A percentile compares a stretch with the other conserved stretches of the same genome.
phyloP scores from a whole-genome alignment of 78 protist species.

The Cavenderia fasciculata region DNA sequence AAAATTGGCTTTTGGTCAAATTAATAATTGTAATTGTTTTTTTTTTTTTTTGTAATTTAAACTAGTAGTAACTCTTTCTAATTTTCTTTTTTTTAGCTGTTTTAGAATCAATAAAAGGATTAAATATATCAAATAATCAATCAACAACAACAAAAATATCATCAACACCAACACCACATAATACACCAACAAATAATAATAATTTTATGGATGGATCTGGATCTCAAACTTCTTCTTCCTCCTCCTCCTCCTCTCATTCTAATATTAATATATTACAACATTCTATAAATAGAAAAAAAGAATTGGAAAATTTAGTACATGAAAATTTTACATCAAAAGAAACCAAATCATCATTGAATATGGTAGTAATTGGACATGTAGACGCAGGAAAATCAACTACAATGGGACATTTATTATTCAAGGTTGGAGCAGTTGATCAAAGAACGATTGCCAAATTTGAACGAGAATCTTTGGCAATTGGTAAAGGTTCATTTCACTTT shows the following conservation, averaged over 20 bases:
- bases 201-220: background rate
- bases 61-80: no score
- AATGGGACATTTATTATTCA: conserved; percentile 94
- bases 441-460: conserved; percentile 90
- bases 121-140: background rate
- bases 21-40: no score
- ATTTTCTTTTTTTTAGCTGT: background rate
- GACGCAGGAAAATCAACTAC: conserved; percentile 95
- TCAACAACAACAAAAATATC: background rate
- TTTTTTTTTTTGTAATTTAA: no score
- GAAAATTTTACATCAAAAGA: conserved; percentile 6
- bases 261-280: conserved; percentile 16
- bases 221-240: background rate
- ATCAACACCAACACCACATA: conserved; percentile 26
- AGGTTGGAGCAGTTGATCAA: conserved; percentile 77
- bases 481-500: conserved; percentile 95
- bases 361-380: conserved; percentile 93
- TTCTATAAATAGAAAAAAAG: conserved; percentile 41
- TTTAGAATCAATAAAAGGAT: background rate
- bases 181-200: conserved; percentile 41
- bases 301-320: conserved; percentile 70
- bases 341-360: conserved; percentile 75
- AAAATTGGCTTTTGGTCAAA: conserved; percentile 72
- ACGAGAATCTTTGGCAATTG: conserved; percentile 85
- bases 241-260: background rate